A percentile compares a stretch with the other conserved stretches of the same genome.
These are phyloP conservation scores for Thalassiosira hispida DNA, from an alignment of 352 stramenopile genomes.

Conservation along the genomic window DNA sequence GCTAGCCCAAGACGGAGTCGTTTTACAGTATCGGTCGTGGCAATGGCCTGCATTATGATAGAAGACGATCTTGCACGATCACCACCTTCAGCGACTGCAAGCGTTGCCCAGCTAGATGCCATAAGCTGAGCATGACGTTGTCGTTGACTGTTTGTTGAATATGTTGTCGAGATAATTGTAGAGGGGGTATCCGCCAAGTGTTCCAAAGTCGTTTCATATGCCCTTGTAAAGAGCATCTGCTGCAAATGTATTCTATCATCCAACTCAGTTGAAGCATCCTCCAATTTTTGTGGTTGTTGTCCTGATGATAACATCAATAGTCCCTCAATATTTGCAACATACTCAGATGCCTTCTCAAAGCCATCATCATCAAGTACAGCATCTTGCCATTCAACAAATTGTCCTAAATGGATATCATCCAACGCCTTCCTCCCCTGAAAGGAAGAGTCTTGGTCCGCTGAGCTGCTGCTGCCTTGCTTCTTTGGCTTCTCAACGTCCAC, in stretches of 20 bases:
- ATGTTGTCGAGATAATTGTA: background rate
- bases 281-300: background rate
- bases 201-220: constrained; percentile 11
- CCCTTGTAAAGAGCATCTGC: constrained; percentile 5
- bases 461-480: background rate
- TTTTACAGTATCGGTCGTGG: constrained; percentile 27
- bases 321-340: constrained; percentile 28
- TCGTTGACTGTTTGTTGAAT: background rate
- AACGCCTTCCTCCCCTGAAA: constrained; percentile 17
- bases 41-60: constrained; percentile 25
- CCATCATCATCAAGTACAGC: constrained; percentile 6
- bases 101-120: constrained; percentile 27
- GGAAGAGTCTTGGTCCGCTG: background rate
- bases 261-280: background rate
- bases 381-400: constrained; percentile 42
- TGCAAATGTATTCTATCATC: constrained; percentile 11
- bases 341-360: constrained; percentile 9
- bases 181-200: background rate
- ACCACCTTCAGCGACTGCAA: constrained; percentile 10
- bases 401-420: constrained; percentile 35
- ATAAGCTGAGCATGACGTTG: constrained; percentile 8
- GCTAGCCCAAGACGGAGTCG: constrained; percentile 38
- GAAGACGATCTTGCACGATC: constrained; percentile 6
- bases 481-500: background rate
- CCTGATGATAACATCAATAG: constrained; percentile 14